Evolutionary conservation across 139 green algal species (phyloP).

Genomic region (Chlorella sp.): DNA sequence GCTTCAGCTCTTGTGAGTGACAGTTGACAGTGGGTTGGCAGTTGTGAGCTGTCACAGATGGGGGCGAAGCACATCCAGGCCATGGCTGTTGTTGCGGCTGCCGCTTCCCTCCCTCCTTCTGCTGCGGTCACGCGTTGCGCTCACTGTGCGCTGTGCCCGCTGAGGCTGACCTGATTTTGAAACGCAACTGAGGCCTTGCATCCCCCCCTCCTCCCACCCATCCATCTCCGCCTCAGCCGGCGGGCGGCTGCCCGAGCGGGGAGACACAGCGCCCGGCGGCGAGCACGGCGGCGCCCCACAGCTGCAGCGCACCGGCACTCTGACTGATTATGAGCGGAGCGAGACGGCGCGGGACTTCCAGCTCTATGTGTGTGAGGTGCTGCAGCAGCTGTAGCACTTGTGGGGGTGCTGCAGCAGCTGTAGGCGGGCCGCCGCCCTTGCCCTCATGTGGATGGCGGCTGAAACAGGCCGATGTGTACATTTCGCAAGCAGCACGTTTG

Average conservation of each 20-base stretch:
- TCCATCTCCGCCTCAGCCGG: not conserved
- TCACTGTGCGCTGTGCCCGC: no score
- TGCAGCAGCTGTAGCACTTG: constrained; percentile 43
- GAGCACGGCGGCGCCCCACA: not conserved
- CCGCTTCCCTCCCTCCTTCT: no score
- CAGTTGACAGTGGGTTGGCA: not conserved
- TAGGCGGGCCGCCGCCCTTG: no score
- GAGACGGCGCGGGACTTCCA: constrained; percentile 21
- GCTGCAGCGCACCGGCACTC: not conserved
- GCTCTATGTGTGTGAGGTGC: constrained; percentile 33
- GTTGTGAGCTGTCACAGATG: not conserved
- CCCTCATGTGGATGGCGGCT: no score
- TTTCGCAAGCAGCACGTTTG: no score
- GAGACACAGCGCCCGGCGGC: not conserved
- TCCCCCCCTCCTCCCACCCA: not conserved
- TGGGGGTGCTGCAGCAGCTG: no score
- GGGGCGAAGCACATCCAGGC: no score
- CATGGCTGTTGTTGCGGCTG: no score
- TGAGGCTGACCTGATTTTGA: no score
- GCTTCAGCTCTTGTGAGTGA: not conserved
- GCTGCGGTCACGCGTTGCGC: no score
- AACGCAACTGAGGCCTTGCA: no score
- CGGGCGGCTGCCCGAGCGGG: not conserved
- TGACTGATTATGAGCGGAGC: not conserved
- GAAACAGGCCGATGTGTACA: no score